Conservation (phyloP, 164 flowering plant species). For the Cinnamomum chago region DNA sequence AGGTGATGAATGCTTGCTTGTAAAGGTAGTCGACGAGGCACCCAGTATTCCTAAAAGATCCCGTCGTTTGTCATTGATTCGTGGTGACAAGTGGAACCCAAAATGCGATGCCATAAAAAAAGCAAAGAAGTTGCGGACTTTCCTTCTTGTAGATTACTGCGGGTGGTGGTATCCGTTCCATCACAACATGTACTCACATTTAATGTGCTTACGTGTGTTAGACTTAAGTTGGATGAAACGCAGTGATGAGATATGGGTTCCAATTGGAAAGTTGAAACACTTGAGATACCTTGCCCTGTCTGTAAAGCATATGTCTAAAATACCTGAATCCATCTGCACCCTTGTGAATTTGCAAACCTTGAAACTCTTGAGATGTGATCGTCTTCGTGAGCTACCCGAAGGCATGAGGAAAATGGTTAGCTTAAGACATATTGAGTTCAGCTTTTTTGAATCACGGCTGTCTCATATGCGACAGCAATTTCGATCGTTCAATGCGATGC, state of each 20-base stretch:
- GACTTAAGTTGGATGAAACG: neutral
- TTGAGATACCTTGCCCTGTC: conserved; percentile 10
- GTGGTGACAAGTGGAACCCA: no score
- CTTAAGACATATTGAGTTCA: conserved; percentile 14
- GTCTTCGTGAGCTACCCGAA: conserved; percentile 1
- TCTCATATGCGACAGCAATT: no score
- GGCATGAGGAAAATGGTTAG: conserved; percentile 7
- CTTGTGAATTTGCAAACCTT: conserved; percentile 13
- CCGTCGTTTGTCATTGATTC: no score
- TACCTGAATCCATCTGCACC: conserved; percentile 1
- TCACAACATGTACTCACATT: neutral
- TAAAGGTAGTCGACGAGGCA: no score
- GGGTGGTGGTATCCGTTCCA: no score
- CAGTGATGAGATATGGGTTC: neutral
- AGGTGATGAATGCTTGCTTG: no score
- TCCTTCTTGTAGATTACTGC: no score
- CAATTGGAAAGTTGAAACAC: conserved; percentile 10
- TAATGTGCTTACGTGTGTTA: neutral
- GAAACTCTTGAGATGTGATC: neutral
- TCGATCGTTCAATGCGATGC: neutral
- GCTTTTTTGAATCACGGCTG: neutral
- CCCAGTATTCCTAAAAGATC: no score
- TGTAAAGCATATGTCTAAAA: no score
- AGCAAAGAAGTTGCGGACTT: no score
- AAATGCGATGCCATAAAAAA: no score